Conservation (phyloP, 148 eudicot species). For the Bassia scoparia region DNA sequence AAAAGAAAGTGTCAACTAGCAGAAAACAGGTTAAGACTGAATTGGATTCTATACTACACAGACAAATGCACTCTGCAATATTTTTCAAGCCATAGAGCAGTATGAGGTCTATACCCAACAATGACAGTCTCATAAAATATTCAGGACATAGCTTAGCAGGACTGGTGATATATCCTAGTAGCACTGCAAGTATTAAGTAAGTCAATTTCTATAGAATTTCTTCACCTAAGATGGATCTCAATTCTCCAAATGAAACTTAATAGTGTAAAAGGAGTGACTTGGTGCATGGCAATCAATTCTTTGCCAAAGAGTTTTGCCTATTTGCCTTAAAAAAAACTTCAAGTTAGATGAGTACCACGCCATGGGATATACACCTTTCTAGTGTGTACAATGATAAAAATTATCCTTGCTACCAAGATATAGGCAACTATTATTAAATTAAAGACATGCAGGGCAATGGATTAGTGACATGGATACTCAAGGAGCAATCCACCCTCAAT, state of each 20-base stretch:
- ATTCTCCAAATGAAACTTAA: not conserved
- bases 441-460: not conserved
- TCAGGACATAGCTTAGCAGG: no score
- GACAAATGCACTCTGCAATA: not conserved
- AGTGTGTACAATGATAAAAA: no score
- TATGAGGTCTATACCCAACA: no score
- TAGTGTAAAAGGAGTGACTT: not conserved
- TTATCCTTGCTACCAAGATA: not conserved
- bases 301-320: no score
- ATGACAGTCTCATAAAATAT: no score
- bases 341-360: no score
- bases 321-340: no score
- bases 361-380: no score
- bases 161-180: not conserved
- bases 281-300: not conserved
- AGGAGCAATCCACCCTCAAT: not conserved
- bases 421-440: not conserved
- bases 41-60: not conserved
- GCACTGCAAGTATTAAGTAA: not conserved
- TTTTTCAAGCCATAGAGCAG: not conserved
- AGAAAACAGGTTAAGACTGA: no score
- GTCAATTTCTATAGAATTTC: not conserved
- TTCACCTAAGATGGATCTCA: not conserved
- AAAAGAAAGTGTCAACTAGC: slow-evolving; percentile 13
- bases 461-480: not conserved